Conservation (phyloP, 2,329 filamentous ascomycete genomes). For the Aspergillus sclerotialis region DNA sequence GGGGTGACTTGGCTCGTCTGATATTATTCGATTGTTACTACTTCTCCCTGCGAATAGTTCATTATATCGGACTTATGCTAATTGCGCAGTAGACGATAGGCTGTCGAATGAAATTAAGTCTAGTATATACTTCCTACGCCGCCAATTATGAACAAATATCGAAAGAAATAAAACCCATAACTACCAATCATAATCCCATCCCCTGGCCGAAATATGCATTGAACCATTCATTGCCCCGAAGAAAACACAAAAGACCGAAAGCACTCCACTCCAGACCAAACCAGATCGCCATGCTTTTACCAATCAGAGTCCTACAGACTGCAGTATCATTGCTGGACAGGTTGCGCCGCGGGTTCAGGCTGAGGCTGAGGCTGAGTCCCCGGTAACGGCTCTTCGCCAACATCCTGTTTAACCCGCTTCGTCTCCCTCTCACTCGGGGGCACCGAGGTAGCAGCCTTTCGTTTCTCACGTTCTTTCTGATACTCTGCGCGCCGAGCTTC, state of each 20-base stretch:
- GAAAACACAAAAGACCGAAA: too few relatives aligned
- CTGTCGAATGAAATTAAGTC: not conserved
- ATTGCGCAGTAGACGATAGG: not conserved
- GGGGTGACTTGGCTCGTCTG: slow-evolving; percentile 29
- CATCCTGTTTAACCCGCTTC: slow-evolving; percentile 31
- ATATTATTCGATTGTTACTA: slow-evolving; percentile 27
- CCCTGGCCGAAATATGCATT: not conserved
- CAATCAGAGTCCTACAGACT: too few relatives aligned
- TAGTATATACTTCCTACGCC: not conserved
- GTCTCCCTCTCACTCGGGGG: slow-evolving; percentile 32
- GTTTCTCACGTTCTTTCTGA: slow-evolving; percentile 44
- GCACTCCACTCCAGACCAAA: not conserved
- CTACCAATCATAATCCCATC: too few relatives aligned
- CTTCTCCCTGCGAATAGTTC: too few relatives aligned
- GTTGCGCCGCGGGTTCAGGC: too few relatives aligned
- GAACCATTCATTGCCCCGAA: not conserved
- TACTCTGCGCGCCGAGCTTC: slow-evolving; percentile 45
- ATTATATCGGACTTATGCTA: not conserved
- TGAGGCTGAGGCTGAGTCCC: slow-evolving; percentile 3
- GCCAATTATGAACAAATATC: too few relatives aligned
- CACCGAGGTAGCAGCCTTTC: slow-evolving; percentile 33
- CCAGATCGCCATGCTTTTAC: too few relatives aligned
- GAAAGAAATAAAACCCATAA: too few relatives aligned
- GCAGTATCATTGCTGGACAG: slow-evolving; percentile 3
- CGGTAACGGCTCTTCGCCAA: slow-evolving; percentile 9